Percentiles rank a stretch among this genome's conserved stretches.
These are phyloP conservation scores for Pythium rhizo-oryzae DNA, from an alignment of 352 stramenopile genomes.

Conservation along the genomic window DNA sequence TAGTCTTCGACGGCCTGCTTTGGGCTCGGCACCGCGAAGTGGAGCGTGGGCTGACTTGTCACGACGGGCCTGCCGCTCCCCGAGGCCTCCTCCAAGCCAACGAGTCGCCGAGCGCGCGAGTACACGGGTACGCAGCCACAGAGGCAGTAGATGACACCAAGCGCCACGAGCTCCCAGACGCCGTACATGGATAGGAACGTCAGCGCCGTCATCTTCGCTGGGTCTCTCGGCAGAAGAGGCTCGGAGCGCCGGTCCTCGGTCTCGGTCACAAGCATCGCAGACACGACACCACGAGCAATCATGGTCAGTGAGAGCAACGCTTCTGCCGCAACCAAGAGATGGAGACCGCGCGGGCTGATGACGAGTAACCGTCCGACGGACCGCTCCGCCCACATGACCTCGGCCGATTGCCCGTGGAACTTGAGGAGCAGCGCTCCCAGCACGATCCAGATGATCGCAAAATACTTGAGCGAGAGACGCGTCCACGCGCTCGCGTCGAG, in stretches of 20 bases:
- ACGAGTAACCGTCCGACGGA: conserved; percentile 13
- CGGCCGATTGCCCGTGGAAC: conserved; percentile 3
- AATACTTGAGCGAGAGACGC: conserved; percentile 15
- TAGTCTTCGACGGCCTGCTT: conserved; percentile 17
- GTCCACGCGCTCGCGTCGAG: conserved; percentile 10
- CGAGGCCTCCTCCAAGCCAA: neutral
- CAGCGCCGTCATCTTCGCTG: neutral
- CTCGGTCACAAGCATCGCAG: conserved; percentile 2
- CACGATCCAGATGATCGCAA: conserved; percentile 24
- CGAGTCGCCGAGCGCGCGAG: conserved; percentile 5
- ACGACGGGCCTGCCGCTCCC: neutral
- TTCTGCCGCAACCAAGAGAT: neutral
- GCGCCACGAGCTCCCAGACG: conserved; percentile 18
- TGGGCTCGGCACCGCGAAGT: conserved; percentile 14
- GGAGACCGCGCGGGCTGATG: conserved; percentile 10
- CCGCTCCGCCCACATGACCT: conserved; percentile 21
- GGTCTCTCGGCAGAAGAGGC: neutral
- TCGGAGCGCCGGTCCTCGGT: neutral
- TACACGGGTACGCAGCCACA: conserved; percentile 9
- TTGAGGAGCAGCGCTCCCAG: conserved; percentile 21
- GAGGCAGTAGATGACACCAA: conserved; percentile 16
- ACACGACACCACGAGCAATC: conserved; percentile 11
- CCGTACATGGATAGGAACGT: conserved; percentile 21
- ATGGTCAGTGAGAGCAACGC: conserved; percentile 18
- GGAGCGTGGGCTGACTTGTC: neutral